A percentile compares a stretch with the other conserved stretches of the same genome.
These are phyloP conservation scores for Curvularia verruculosa DNA, from an alignment of 2,329 filamentous ascomycete genomes.

Conservation along the genomic window DNA sequence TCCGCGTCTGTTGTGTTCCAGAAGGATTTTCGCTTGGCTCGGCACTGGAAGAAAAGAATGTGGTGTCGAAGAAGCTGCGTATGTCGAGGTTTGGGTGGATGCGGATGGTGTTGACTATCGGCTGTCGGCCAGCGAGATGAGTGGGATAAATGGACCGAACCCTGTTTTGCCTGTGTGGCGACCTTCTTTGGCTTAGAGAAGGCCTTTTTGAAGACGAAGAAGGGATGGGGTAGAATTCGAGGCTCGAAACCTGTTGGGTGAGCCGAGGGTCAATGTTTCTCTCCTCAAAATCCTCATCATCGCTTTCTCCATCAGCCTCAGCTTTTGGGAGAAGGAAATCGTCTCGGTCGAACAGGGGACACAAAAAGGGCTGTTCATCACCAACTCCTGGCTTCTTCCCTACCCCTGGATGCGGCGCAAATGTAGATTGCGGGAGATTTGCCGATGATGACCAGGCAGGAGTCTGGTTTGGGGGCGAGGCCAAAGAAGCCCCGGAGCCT, in stretches of 20 bases:
- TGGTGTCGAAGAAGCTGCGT: conserved; percentile 25
- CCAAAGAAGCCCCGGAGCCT: conserved; percentile 15
- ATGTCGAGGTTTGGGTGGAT: conserved; percentile 32
- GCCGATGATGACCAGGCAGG: conserved; percentile 12
- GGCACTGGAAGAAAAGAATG: conserved; percentile 23
- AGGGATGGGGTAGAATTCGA: conserved; percentile 4
- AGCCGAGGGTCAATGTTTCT: conserved; percentile 23
- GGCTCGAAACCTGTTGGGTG: conserved; percentile 4
- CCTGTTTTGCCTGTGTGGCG: conserved; percentile 11
- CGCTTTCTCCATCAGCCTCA: conserved; percentile 21
- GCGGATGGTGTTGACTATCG: conserved; percentile 28
- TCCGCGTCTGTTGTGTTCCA: conserved; percentile 17
- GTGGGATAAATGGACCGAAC: conserved; percentile 26
- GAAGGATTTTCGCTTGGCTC: conserved; percentile 17
- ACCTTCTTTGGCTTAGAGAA: conserved; percentile 13
- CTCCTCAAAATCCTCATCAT: conserved; percentile 10
- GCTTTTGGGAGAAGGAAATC: conserved; percentile 25
- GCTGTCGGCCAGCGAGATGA: conserved; percentile 27
- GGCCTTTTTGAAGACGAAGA: conserved; percentile 17
- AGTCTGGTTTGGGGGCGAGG: conserved; percentile 17
- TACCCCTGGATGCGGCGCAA: conserved; percentile 7
- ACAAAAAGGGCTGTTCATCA: conserved; percentile 18
- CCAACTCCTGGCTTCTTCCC: conserved; percentile 16
- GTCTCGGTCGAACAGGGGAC: conserved; percentile 27
- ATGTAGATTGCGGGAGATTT: conserved; percentile 8